Conservation (phyloP, 2,329 filamentous ascomycete species). For the Talaromyces sp. region DNA sequence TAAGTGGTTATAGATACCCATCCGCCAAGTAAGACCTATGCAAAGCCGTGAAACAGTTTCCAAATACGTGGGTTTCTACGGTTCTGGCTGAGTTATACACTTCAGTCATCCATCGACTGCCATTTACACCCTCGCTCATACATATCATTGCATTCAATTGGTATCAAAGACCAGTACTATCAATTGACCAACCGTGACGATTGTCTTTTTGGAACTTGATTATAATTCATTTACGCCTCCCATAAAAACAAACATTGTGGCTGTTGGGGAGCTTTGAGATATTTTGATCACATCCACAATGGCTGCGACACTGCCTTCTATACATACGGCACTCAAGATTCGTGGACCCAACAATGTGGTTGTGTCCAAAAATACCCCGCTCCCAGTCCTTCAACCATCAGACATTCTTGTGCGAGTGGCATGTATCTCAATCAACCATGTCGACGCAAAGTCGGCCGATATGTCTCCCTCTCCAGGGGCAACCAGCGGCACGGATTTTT, state of each 20-base stretch:
- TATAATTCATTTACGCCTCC: too few relatives aligned
- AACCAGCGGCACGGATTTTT: slow-evolving; percentile 23
- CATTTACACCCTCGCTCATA: too few relatives aligned
- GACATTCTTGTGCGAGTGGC: neutral
- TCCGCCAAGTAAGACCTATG: neutral
- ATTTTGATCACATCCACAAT: neutral
- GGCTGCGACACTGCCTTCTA: neutral
- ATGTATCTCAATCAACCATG: neutral
- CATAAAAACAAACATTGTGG: too few relatives aligned
- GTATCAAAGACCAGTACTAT: too few relatives aligned
- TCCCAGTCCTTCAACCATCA: neutral
- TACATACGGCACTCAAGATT: neutral
- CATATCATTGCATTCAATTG: too few relatives aligned
- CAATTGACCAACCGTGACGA: too few relatives aligned
- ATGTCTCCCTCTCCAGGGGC: slow-evolving; percentile 17
- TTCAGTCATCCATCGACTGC: too few relatives aligned
- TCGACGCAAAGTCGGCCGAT: neutral
- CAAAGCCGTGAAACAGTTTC: too few relatives aligned
- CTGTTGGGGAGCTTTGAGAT: neutral
- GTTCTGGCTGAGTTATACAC: too few relatives aligned
- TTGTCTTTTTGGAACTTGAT: too few relatives aligned
- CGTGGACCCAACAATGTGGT: neutral
- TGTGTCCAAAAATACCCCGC: neutral
- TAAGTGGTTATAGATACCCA: neutral
- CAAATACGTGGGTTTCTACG: too few relatives aligned